Evolutionary conservation across 805 yeast genomes (phyloP), one percentile per base, ranked within the genome.

Genomic region (Candida alai): DNA sequence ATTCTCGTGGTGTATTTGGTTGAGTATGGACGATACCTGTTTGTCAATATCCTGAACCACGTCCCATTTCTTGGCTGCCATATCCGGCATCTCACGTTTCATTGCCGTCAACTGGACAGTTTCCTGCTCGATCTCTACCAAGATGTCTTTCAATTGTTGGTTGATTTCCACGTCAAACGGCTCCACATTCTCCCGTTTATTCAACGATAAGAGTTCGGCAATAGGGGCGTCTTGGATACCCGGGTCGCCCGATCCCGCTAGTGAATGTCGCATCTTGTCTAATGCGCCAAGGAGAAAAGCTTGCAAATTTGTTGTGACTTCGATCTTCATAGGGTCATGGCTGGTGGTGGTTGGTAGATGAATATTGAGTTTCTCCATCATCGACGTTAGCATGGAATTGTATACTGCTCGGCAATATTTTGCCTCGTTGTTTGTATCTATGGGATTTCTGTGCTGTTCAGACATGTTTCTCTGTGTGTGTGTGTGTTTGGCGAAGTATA

Each of bases 151-250:
- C 19, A 84, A 69, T 36, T 65, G 53, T 37, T 74, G 78, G 52
- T 82, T 80, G 39, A 83, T 55, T 13, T 70, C 78, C 24, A 71
- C 57, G 49, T 85, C 90, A 54, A 81, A 83, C 1, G 89, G 87
- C 51, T 81, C 93, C 6, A 77, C 68, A 37, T 70, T 70, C 37
- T 61, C 67, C 24, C 28, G 44, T 4, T 64, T 56, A 22, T 48
- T 45, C 24, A 60, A 40, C 15, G 59, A 42, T 6, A 65, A 40
- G 43, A 65, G 49, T 27, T 68, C 69, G 19, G 48, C 50, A 6
- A 39, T 33, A 5, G 35, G 21, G n/a, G n/a, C n/a, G 10, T 6
- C 13, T 2, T 6, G 13, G 9, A 17, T 5, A n/a, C 15, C 25
- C 2, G 21, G 7, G 3, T 28, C 17, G 17, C 29, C 40, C n/a